These are phyloP conservation scores for Acmispon strigosus DNA, from an alignment of 306 rosid species.

Conservation along the genomic window DNA sequence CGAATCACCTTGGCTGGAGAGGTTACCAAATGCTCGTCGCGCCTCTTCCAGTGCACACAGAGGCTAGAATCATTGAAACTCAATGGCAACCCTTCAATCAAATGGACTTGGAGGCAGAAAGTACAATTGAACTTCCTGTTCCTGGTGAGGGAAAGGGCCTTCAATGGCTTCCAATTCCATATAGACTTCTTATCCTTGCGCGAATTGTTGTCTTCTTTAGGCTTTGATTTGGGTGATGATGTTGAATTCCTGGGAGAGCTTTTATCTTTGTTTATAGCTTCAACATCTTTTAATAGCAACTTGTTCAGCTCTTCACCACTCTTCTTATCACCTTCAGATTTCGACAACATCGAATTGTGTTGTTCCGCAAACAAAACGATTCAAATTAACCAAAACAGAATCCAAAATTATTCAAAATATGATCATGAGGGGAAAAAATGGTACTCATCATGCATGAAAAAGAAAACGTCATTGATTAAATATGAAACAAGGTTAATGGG, in stretches of 20 bases:
- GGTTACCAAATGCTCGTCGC: constrained; percentile 57
- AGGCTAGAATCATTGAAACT: constrained; percentile 41
- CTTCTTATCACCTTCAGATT: no score
- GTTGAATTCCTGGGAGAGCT: constrained; percentile 31
- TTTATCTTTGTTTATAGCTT: constrained; percentile 53
- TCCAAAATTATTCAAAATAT: not conserved
- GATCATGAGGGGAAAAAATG: not conserved
- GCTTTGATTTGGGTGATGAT: constrained; percentile 32
- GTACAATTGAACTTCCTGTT: constrained; percentile 62
- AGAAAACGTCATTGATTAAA: not conserved
- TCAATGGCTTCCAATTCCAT: constrained; percentile 82
- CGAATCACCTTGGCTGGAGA: constrained; percentile 53
- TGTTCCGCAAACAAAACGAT: not conserved
- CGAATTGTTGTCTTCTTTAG: constrained; percentile 34
- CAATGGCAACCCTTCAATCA: constrained; percentile 61
- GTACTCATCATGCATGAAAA: not conserved
- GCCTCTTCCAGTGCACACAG: constrained; percentile 81
- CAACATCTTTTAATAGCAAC: constrained; percentile 59
- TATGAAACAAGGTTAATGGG: not conserved
- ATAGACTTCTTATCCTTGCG: constrained; percentile 77
- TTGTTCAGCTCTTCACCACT: constrained; percentile 42
- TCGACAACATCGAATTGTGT: constrained; percentile 38
- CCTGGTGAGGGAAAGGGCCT: constrained; percentile 54
- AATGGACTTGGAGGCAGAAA: constrained; percentile 76
- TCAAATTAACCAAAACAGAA: constrained; percentile 2